phyloP scores from a whole-genome alignment of 768 basidiomycete genomes.

The Rhizopogon vinicolor region DNA sequence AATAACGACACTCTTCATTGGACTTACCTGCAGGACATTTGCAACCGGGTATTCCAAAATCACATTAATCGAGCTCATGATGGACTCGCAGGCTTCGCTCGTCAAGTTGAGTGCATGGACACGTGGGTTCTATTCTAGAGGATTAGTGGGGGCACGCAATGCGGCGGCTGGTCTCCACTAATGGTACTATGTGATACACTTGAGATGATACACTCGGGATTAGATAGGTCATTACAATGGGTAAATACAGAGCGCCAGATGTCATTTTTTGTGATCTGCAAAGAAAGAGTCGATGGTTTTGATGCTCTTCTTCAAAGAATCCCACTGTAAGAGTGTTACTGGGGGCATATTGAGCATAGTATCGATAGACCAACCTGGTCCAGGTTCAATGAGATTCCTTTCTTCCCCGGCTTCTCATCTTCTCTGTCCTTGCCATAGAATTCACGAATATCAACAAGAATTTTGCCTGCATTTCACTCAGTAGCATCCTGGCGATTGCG shows the following conservation, averaged over 20 bases:
- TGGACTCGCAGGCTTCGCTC: conserved; percentile 59
- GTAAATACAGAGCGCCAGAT: neutral
- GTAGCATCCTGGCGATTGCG: conserved; percentile 17
- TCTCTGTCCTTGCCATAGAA: conserved; percentile 53
- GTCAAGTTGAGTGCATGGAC: conserved; percentile 60
- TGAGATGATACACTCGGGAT: neutral
- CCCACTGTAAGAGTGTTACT: conserved; percentile 41
- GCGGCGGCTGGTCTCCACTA: conserved; percentile 66
- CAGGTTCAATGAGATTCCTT: conserved; percentile 61
- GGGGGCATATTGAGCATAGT: neutral
- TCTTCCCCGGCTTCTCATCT: conserved; percentile 75
- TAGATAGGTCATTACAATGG: neutral
- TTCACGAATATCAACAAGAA: conserved; percentile 70
- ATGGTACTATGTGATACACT: conserved; percentile 5
- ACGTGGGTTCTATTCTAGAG: conserved; percentile 53
- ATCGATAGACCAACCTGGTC: conserved; percentile 51
- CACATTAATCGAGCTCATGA: conserved; percentile 48
- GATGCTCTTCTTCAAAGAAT: conserved; percentile 41
- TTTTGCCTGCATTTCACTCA: conserved; percentile 34
- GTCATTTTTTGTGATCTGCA: conserved; percentile 20
- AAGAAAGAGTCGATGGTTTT: conserved; percentile 51
- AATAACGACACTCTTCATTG: neutral
- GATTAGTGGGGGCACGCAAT: conserved; percentile 60
- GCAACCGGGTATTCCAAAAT: conserved; percentile 47
- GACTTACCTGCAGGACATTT: conserved; percentile 46